A percentile compares a stretch with the other conserved stretches of the same genome.
phyloP scores from a whole-genome alignment of 176 grass and related monocot species.

The Triticum urartu region DNA sequence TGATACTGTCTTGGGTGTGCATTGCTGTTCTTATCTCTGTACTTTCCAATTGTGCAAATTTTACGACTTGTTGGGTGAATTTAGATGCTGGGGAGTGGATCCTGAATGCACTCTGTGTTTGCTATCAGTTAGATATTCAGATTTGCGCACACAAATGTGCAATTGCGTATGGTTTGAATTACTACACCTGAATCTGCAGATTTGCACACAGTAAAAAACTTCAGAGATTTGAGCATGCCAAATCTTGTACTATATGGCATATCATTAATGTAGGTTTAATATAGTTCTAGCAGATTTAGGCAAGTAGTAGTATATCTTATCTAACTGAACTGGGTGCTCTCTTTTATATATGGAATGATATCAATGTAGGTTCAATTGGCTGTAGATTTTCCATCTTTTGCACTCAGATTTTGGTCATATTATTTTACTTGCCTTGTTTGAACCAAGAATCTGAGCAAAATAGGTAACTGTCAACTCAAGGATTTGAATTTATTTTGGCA shows the following conservation, averaged over 20 bases:
- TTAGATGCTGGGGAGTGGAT: neutral
- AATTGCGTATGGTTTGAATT: neutral
- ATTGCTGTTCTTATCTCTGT: neutral
- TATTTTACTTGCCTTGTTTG: neutral
- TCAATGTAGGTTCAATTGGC: neutral
- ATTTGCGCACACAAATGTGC: neutral
- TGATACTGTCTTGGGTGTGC: neutral
- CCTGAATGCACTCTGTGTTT: neutral
- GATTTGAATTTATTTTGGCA: conserved; percentile 6
- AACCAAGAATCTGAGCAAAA: neutral
- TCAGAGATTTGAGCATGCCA: neutral
- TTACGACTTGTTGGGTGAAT: neutral
- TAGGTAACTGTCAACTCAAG: neutral
- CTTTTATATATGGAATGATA: neutral
- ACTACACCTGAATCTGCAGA: neutral
- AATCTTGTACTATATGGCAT: neutral
- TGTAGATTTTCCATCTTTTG: neutral
- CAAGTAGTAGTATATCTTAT: no score
- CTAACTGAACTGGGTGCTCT: neutral
- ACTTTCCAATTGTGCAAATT: neutral
- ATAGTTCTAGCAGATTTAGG: neutral
- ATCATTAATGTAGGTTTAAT: neutral
- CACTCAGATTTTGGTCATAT: neutral
- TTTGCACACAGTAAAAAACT: neutral
- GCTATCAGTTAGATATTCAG: neutral